Conservation (phyloP, 2,329 filamentous ascomycete genomes). For the Fonsecaea pedrosoi region DNA sequence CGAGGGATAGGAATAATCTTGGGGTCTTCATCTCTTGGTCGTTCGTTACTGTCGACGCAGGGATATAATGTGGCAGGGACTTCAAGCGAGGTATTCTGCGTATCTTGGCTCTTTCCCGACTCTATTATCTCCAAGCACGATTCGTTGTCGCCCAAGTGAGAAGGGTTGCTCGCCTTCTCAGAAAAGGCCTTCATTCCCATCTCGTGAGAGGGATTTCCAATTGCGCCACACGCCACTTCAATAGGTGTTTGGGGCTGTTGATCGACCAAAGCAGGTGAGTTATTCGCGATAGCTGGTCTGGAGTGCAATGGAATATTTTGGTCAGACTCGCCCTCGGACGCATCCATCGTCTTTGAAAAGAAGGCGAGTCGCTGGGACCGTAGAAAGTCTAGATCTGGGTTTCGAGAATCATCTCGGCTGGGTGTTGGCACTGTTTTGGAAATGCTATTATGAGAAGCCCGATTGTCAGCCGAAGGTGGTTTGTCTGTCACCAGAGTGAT, state of each 20-base stretch:
- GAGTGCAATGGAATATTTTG: conserved; percentile 6
- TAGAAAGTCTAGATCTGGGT: conserved; percentile 28
- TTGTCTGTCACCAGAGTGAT: background rate
- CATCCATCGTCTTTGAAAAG: conserved; percentile 27
- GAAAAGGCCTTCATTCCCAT: background rate
- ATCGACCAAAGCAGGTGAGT: background rate
- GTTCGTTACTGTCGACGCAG: conserved; percentile 9
- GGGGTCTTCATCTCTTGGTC: conserved; percentile 36
- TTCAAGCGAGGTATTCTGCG: conserved; percentile 1
- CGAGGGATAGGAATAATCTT: conserved; percentile 37
- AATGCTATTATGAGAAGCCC: conserved; percentile 12
- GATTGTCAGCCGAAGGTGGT: background rate
- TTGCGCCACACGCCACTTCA: background rate
- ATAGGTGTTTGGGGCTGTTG: background rate
- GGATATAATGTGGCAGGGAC: conserved; percentile 32
- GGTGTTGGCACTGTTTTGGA: background rate
- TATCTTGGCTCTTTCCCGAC: conserved; percentile 6
- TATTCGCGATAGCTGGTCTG: conserved; percentile 4
- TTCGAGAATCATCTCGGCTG: background rate
- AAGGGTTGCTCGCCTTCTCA: background rate
- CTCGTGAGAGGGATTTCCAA: background rate
- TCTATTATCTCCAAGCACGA: background rate
- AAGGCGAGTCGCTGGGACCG: conserved; percentile 34
- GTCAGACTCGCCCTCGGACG: conserved; percentile 3
- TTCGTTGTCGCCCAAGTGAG: background rate